Evolutionary conservation across 2,329 filamentous ascomycete species (phyloP), one percentile per base, ranked within the genome.

Genomic region (Amphichorda felina): DNA sequence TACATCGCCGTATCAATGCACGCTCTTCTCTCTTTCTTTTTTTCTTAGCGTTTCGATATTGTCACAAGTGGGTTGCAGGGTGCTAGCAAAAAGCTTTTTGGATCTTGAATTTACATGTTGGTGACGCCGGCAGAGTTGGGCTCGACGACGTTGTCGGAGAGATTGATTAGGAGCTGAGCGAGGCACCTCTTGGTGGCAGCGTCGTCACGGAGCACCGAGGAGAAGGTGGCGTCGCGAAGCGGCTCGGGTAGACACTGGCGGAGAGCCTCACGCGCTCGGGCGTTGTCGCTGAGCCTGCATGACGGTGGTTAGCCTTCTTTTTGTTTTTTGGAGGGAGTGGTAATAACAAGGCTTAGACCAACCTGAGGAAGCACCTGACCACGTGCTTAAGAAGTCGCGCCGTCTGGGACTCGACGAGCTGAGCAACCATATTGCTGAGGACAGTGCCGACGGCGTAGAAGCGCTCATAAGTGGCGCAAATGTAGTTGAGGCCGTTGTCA

Each of bases 401-500:
- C 2, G 91, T 98, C 62, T 98, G 91, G 53, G 94, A 89, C 60
- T 98, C 91, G 27, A 96, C 91, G 26, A 98, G 73, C 62, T 96
- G 89, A 36, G 82, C 87, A 38, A 98, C 91, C 91, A 98, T 98
- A 55, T 96, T 98, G 64, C 86, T 94, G 27, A 98, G 67, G 5
- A 98, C 91, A 2, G 91, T 98, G 5, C 91, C 91, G 5, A 98
- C 91, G 7, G 91, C 91, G 49, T 96, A 98, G 61, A 98, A 98
- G 15, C 91, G 76, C 66, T 98, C 91, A 50, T 98, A 98, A 1
- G 91, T 98, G 44, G 93, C 89, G 61, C 91, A 98, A 40, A 98
- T 98, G 60, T 98, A 98, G 51, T 91, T 91, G 42, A 98, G 72
- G 4, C 91, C 91, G 50, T 94, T 89, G 50, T 98, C 91, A 53